phyloP scores from a whole-genome alignment of 83 land plant species.

The Thuja plicata region DNA sequence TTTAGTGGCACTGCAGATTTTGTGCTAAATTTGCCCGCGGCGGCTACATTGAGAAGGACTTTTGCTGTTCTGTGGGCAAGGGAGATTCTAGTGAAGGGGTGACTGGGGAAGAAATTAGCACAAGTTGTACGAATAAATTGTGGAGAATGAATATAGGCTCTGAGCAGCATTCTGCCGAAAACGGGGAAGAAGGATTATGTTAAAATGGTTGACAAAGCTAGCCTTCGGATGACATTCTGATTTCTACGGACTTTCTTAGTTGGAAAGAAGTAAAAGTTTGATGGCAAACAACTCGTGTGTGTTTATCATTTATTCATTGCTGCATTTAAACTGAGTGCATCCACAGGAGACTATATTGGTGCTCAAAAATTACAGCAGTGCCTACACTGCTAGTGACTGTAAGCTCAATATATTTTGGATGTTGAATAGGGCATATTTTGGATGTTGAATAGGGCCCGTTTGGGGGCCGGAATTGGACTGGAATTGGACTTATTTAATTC shows the following conservation, averaged over 20 bases:
- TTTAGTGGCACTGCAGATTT: neutral
- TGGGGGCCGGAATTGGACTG: no score
- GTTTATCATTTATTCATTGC: no score
- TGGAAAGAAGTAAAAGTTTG: no score
- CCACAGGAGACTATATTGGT: no score
- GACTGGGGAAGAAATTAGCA: neutral
- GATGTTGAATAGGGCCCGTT: no score
- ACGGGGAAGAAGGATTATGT: neutral
- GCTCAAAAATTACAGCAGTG: no score
- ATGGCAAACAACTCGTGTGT: no score
- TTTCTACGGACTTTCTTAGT: neutral
- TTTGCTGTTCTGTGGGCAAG: neutral
- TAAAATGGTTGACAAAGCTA: neutral
- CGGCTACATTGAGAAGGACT: neutral
- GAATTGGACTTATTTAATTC: no score
- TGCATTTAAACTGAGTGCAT: no score
- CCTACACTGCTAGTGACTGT: no score
- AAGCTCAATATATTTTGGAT: no score
- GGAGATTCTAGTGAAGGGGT: neutral
- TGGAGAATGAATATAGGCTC: neutral
- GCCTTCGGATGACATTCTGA: neutral
- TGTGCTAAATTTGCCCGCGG: neutral
- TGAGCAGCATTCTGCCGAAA: neutral
- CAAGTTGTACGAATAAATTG: neutral
- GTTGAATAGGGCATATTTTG: no score